Conservation (phyloP, 78 protist species). For the Monocercomonoides exilis region DNA sequence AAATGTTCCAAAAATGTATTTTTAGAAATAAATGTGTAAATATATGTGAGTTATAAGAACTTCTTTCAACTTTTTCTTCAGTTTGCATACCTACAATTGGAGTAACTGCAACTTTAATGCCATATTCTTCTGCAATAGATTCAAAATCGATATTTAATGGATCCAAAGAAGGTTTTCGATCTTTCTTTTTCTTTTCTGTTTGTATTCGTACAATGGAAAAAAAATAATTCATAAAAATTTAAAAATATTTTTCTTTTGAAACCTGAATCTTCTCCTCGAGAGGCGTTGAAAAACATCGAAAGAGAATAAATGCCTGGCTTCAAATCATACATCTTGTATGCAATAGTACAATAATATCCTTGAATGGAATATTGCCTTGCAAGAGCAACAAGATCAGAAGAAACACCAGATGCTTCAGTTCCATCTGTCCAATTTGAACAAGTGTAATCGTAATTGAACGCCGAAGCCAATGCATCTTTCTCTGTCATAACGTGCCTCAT, state of each 20-base stretch:
- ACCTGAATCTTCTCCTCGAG: too few relatives aligned
- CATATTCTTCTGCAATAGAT: not conserved
- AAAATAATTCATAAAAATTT: too few relatives aligned
- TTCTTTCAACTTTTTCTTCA: too few relatives aligned
- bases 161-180: too few relatives aligned
- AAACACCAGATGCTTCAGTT: not conserved
- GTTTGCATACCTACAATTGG: not conserved
- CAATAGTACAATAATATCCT: not conserved
- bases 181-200: not conserved
- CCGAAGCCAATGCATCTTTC: not conserved
- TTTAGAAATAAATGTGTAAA: not conserved
- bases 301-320: not conserved
- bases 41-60: too few relatives aligned
- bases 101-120: not conserved
- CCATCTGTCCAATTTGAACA: not conserved
- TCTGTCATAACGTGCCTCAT: not conserved
- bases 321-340: not conserved
- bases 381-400: not conserved
- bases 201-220: not conserved
- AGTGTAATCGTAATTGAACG: not conserved
- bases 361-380: not conserved
- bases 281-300: not conserved
- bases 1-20: not conserved
- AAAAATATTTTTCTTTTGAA: too few relatives aligned
- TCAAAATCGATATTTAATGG: not conserved